Percentiles rank a stretch among this genome's conserved stretches.
These are phyloP conservation scores for Sporothrix pallida DNA, from an alignment of 2,329 filamentous ascomycete species.

Conservation along the genomic window DNA sequence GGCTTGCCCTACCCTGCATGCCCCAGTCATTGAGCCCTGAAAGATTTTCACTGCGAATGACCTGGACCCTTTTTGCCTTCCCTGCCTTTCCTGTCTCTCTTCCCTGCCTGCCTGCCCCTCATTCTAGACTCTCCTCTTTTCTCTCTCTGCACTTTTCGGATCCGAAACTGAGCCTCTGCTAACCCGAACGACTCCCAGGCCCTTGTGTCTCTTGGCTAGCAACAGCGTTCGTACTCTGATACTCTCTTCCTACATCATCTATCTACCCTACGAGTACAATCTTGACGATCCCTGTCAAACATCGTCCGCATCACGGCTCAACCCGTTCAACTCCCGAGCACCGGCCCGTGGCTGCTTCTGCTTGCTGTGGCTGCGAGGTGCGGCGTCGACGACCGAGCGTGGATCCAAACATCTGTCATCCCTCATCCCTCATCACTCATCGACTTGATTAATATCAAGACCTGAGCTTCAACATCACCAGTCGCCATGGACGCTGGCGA, in stretches of 20 bases:
- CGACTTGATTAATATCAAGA: neutral
- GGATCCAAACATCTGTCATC: neutral
- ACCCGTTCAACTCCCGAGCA: conserved; percentile 14
- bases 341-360: conserved; percentile 9
- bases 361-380: conserved; percentile 6
- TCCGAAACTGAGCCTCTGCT: conserved; percentile 31
- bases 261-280: no score
- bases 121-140: neutral
- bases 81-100: no score
- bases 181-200: conserved; percentile 25
- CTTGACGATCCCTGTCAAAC: neutral
- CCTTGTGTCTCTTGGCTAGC: conserved; percentile 20
- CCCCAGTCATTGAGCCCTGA: conserved; percentile 11
- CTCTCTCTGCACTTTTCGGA: conserved; percentile 30
- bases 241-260: neutral
- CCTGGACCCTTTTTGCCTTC: neutral
- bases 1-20: neutral
- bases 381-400: neutral
- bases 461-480: neutral
- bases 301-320: neutral
- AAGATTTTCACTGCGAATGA: neutral
- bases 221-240: conserved; percentile 4
- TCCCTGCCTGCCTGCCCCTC: neutral
- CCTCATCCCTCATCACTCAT: no score
- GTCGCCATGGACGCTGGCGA: conserved; percentile 16